phyloP scores from a whole-genome alignment of 139 green algal species.

The Coelastrella sp. region DNA sequence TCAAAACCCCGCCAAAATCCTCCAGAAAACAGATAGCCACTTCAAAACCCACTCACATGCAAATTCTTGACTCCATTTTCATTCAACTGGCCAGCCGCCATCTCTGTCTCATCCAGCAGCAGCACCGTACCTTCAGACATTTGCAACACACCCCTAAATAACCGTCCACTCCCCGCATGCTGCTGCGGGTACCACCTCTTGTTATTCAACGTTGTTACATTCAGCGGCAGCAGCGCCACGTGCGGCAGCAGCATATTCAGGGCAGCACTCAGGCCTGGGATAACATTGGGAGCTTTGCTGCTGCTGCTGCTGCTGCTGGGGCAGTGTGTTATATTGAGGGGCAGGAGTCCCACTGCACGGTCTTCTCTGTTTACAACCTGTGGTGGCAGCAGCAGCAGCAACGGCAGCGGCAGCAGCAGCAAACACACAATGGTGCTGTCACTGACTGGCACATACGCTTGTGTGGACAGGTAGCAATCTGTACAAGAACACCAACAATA shows the following conservation, averaged over 20 bases:
- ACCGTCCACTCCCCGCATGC: constrained; percentile 10
- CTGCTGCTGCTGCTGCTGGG: too few relatives aligned
- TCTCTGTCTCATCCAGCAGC: constrained; percentile 81
- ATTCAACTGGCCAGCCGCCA: constrained; percentile 70
- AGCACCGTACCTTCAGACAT: constrained; percentile 70
- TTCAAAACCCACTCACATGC: neutral
- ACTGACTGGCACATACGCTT: too few relatives aligned
- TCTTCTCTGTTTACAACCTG: constrained; percentile 1
- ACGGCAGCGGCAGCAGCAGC: neutral
- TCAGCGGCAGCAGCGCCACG: constrained; percentile 53
- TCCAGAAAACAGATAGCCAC: too few relatives aligned
- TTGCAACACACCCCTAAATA: constrained; percentile 64
- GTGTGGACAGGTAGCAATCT: too few relatives aligned
- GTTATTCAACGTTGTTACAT: constrained; percentile 52
- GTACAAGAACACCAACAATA: neutral
- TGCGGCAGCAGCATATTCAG: constrained; percentile 54
- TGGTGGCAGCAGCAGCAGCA: neutral
- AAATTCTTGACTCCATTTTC: constrained; percentile 71
- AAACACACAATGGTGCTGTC: neutral
- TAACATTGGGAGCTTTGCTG: constrained; percentile 24
- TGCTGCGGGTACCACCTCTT: constrained; percentile 45
- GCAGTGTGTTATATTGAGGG: constrained; percentile 59
- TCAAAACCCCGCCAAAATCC: too few relatives aligned
- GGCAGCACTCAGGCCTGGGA: constrained; percentile 43
- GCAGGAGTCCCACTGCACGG: constrained; percentile 22